Conservation (phyloP, 2,329 filamentous ascomycete genomes). For the Microdochium bolleyi region DNA sequence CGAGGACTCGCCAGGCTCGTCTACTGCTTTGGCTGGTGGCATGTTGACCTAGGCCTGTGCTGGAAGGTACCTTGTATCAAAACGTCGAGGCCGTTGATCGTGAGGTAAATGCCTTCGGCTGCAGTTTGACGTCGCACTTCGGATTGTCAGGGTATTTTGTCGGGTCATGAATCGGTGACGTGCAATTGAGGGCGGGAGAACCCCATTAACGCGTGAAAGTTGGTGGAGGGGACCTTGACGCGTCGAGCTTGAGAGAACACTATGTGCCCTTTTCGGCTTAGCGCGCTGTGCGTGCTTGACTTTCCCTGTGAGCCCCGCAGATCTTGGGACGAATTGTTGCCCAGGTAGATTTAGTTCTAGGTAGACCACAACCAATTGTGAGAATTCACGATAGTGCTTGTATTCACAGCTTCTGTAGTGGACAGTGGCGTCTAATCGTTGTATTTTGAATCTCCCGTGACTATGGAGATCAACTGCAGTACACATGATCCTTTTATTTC, state of each 20-base stretch:
- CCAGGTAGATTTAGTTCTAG: too few species aligned
- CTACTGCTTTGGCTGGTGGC: slow-evolving; percentile 40
- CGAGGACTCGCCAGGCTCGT: slow-evolving; percentile 50
- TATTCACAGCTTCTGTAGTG: too few species aligned
- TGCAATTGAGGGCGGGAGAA: neutral
- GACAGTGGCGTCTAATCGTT: too few species aligned
- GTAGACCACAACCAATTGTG: too few species aligned
- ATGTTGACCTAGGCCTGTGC: slow-evolving; percentile 20
- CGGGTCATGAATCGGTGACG: neutral
- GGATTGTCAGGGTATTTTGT: neutral
- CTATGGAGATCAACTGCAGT: too few species aligned
- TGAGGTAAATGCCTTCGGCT: neutral
- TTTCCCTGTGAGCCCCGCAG: too few species aligned
- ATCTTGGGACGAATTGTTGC: too few species aligned
- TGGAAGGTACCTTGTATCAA: neutral
- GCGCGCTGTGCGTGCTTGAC: too few species aligned
- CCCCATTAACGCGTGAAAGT: neutral
- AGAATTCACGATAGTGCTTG: too few species aligned
- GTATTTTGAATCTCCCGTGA: too few species aligned
- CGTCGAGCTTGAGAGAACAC: neutral
- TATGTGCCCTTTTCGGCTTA: neutral
- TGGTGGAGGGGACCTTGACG: neutral
- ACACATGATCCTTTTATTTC: too few species aligned
- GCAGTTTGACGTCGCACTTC: neutral
- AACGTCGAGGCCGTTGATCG: too few species aligned